Conservation (phyloP, 805 yeast species). For the Cyberlindnera xylosilytica region DNA sequence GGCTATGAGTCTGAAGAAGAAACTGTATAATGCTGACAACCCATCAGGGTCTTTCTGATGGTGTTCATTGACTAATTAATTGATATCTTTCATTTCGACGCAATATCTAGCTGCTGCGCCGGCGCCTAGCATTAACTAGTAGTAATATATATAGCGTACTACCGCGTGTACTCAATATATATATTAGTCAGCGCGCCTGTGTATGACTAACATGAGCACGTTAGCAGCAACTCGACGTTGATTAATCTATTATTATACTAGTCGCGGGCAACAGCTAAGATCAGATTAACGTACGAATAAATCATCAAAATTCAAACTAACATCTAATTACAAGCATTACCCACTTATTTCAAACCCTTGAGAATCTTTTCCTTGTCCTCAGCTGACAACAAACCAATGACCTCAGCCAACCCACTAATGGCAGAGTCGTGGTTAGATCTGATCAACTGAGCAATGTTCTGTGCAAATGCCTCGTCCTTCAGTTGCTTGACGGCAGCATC, state of each 20-base stretch:
- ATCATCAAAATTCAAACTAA: constrained; percentile 2
- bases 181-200: too few relatives aligned
- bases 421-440: constrained; percentile 53
- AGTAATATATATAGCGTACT: too few relatives aligned
- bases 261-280: too few relatives aligned
- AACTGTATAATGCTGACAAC: constrained; percentile 33
- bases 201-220: too few relatives aligned
- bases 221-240: too few relatives aligned
- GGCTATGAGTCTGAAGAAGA: constrained; percentile 56
- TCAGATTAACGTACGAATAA: too few relatives aligned
- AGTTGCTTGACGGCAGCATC: constrained; percentile 60
- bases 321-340: constrained; percentile 12
- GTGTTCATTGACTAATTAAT: too few relatives aligned
- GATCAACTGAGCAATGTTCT: constrained; percentile 56
- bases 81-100: too few relatives aligned
- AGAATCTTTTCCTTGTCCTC: constrained; percentile 50
- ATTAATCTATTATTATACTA: too few relatives aligned
- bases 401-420: constrained; percentile 53
- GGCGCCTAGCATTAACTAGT: too few relatives aligned
- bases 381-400: constrained; percentile 46
- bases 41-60: constrained; percentile 13
- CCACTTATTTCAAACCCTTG: constrained; percentile 30
- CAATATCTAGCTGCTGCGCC: too few relatives aligned
- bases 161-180: too few relatives aligned
- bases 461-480: constrained; percentile 64